These are phyloP conservation scores for Styphnolobium japonicum DNA, from an alignment of 306 rosid species.

Conservation along the genomic window DNA sequence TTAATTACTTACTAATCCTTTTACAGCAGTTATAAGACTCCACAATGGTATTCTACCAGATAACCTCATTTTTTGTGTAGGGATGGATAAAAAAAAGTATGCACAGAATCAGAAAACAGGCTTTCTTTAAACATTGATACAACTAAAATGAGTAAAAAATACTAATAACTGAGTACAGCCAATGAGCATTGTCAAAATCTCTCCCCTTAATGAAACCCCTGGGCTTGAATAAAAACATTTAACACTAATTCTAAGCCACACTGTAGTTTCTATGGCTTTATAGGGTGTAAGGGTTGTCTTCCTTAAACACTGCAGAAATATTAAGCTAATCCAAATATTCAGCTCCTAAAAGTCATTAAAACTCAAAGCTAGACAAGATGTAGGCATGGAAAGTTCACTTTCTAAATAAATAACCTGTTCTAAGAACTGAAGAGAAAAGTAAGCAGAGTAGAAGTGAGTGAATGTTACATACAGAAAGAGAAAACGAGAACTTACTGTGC, in stretches of 20 bases:
- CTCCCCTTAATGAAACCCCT: neutral
- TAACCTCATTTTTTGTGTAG: neutral
- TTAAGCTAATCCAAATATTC: neutral
- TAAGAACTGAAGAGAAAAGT: neutral
- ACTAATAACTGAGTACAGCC: neutral
- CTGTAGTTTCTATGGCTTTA: neutral
- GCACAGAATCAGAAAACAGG: neutral
- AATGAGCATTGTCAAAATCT: neutral
- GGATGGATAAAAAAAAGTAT: neutral
- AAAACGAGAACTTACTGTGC: conserved; percentile 46
- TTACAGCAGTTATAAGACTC: neutral
- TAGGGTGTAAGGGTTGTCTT: neutral
- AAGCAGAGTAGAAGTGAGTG: neutral
- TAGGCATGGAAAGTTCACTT: neutral
- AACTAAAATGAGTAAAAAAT: neutral
- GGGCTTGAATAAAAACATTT: neutral
- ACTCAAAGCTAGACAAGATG: conserved; percentile 9
- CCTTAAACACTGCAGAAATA: neutral
- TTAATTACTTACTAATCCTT: neutral
- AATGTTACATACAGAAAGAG: neutral
- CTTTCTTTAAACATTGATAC: neutral
- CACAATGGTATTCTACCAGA: neutral
- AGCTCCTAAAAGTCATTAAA: conserved; percentile 4
- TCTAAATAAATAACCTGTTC: neutral
- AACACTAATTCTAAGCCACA: neutral